Conservation (phyloP, 257 asterid species). For the Euphrasia confusa region DNA sequence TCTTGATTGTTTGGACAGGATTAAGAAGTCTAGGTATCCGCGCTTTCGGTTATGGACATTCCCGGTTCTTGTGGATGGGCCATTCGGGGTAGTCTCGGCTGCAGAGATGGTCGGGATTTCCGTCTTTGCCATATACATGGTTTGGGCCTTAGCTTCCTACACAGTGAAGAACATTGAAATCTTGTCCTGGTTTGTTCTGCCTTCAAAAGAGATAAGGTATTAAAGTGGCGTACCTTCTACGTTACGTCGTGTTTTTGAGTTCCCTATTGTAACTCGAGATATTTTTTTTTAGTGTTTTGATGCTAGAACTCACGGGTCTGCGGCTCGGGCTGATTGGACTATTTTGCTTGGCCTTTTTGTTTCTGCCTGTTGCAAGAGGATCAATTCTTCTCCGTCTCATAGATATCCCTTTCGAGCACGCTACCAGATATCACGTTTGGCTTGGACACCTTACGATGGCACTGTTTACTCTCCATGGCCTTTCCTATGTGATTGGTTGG, state of each 20-base stretch:
- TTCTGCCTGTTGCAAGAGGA: conserved; percentile 73
- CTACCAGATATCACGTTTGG: conserved; percentile 87
- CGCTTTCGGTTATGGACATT: conserved; percentile 70
- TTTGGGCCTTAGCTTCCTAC: conserved; percentile 54
- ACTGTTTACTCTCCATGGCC: conserved; percentile 75
- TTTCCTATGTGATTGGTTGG: conserved; percentile 56
- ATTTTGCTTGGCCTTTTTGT: conserved; percentile 61
- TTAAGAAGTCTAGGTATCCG: conserved; percentile 31
- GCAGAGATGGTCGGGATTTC: conserved; percentile 70
- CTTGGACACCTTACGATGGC: conserved; percentile 85
- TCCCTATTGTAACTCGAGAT: conserved; percentile 10
- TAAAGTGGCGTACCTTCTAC: neutral
- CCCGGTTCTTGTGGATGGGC: conserved; percentile 75
- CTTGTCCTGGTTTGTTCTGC: conserved; percentile 27
- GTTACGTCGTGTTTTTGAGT: neutral
- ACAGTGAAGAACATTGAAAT: conserved; percentile 32
- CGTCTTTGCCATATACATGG: conserved; percentile 39
- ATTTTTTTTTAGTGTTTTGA: conserved; percentile 32
- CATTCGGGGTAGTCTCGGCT: conserved; percentile 90
- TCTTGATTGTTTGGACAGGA: conserved; percentile 29
- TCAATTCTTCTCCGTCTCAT: conserved; percentile 68
- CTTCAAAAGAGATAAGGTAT: conserved; percentile 45
- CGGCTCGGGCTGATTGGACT: conserved; percentile 65
- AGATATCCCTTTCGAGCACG: conserved; percentile 88
- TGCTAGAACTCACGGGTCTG: conserved; percentile 63